Evolutionary conservation across 176 grass and related monocot species (phyloP).

Genomic region (Canna indica): DNA sequence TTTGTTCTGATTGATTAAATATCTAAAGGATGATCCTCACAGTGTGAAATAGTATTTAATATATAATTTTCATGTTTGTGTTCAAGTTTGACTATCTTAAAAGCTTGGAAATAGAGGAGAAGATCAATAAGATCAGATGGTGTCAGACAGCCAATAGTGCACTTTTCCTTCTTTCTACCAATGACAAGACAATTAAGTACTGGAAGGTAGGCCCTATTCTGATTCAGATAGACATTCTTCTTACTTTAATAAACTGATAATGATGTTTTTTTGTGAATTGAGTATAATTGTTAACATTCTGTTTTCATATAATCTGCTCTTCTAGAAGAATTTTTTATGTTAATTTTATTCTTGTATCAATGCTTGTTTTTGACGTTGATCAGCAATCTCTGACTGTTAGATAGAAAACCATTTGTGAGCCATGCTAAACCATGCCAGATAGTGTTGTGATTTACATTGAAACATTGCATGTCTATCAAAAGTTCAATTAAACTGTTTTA

Average conservation of each 20-base stretch:
- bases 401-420: not conserved
- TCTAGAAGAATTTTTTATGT: not conserved
- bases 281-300: not conserved
- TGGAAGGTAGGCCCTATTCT: slow-evolving; percentile 66
- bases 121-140: slow-evolving; percentile 99
- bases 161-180: slow-evolving; percentile 87
- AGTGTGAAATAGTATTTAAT: not conserved
- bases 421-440: not conserved
- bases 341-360: not conserved
- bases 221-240: not conserved
- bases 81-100: slow-evolving; percentile 97
- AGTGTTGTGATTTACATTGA: not conserved
- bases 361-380: not conserved
- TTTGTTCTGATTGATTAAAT: not conserved
- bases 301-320: not conserved
- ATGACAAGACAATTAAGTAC: slow-evolving; percentile 96
- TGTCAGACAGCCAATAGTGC: slow-evolving; percentile 61
- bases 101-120: slow-evolving; percentile 99
- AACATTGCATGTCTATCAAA: not conserved
- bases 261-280: not conserved
- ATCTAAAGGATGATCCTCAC: not conserved
- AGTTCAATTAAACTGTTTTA: not conserved
- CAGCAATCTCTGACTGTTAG: not conserved
- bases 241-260: not conserved
- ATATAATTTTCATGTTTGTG: not conserved